Evolutionary conservation across 2,329 filamentous ascomycete genomes (phyloP).

Genomic region (Aureobasidium zeae): DNA sequence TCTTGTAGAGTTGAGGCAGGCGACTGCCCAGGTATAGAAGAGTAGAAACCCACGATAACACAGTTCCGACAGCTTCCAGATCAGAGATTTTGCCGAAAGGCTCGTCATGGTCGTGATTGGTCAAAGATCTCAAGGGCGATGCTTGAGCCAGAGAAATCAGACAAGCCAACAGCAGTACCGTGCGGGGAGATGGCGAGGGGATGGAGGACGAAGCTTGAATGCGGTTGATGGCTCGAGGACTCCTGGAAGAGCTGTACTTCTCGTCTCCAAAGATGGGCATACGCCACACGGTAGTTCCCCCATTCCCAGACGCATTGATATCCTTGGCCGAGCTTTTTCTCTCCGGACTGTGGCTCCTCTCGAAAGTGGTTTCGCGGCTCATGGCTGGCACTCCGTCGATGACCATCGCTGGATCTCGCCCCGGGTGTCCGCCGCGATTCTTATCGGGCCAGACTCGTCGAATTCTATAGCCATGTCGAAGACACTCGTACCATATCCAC

Average conservation of each 20-base stretch:
- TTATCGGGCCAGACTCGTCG: slow-evolving; percentile 27
- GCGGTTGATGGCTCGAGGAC: slow-evolving; percentile 23
- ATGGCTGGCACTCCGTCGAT: slow-evolving; percentile 26
- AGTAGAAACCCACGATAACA: slow-evolving; percentile 49
- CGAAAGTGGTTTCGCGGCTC: slow-evolving; percentile 14
- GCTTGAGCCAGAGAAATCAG: slow-evolving; percentile 36
- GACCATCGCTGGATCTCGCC: slow-evolving; percentile 20
- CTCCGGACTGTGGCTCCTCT: not conserved
- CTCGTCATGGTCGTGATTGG: slow-evolving; percentile 20
- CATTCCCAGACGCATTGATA: slow-evolving; percentile 15
- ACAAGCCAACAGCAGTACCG: slow-evolving; percentile 38
- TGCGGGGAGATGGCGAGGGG: slow-evolving; percentile 38
- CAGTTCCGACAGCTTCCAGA: slow-evolving; percentile 39
- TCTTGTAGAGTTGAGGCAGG: slow-evolving; percentile 57
- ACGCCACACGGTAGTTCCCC: slow-evolving; percentile 17
- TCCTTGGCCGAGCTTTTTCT: slow-evolving; percentile 16
- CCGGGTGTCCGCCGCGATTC: slow-evolving; percentile 17
- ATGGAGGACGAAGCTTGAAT: slow-evolving; percentile 30
- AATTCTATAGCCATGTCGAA: slow-evolving; percentile 41
- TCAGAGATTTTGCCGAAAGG: slow-evolving; percentile 19
- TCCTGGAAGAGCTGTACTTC: not conserved
- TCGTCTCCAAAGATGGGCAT: slow-evolving; percentile 21
- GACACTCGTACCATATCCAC: slow-evolving; percentile 56
- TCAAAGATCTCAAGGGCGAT: slow-evolving; percentile 23
- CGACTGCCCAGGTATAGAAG: slow-evolving; percentile 50